Evolutionary conservation across 2,329 filamentous ascomycete genomes (phyloP), one percentile per base, ranked within the genome.

Genomic region (Coleophoma cylindrospora): DNA sequence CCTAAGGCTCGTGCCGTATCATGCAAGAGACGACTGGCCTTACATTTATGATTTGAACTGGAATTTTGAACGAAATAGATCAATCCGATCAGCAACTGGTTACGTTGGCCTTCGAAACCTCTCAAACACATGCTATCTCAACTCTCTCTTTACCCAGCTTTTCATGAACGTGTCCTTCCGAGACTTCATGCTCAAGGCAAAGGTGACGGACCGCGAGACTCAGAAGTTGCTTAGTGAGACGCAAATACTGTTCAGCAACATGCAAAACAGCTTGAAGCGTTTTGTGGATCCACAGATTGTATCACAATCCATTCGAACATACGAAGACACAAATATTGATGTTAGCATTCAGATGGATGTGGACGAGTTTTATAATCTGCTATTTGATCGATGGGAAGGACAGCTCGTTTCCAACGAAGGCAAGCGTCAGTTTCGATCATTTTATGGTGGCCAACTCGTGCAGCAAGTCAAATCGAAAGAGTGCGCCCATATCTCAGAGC

Each of bases 381-480:
- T 99, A 0, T 94, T 97, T 60, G 91, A 95, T 66, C 82, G 91
- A 22, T 91, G 91, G 80, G 95, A 99, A 64, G 80, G 82, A 9
- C 89, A 96, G 61, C 82, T 97, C 56, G 68, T 79, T 15, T 77
- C 79, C 10, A 68, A 75, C 2, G 76, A 83, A n/a, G 81, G 83
- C 34, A 95, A 89, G 67, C 83, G 81, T 55, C 72, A 70, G 19
- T 86, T 99, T 56, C 81, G 87, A 45, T 84, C 84, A 0, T 94
- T 97, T 61, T 99, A 94, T 63, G 91, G 91, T 0, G 94, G 94
- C 4, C 87, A 92, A 57, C 79, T 96, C 34, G 88, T 97, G 27
- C 91, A 96, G 56, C 94, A 99, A 68, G 89, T 97, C 59, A 94
- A 92, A 67, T 96, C 91, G 0, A 92, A 92, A 62, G 91, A 96